Evolutionary conservation across 2,329 filamentous ascomycete species (phyloP), one percentile per base, ranked within the genome.

Genomic region (Penicillium sp.): DNA sequence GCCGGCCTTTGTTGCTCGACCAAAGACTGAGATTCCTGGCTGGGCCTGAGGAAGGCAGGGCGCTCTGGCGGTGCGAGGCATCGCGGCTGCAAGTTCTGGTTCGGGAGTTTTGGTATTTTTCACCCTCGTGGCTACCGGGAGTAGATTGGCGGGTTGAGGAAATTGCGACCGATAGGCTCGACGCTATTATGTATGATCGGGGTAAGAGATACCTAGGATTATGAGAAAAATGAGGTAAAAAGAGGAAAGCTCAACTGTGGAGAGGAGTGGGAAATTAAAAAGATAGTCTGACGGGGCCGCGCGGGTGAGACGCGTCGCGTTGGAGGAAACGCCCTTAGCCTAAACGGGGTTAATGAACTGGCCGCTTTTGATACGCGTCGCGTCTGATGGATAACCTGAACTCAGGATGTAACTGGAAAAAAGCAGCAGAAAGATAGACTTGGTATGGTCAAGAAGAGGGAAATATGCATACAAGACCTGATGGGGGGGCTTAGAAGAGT

Each of bases 11-110:
- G 73, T 75, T 53, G 78, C 66, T 60, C 71, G 74, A 54, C 76
- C 69, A 59, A 80, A 80, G 53, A 67, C 68, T 59, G 74, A 72
- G 43, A 80, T 76, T 64, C 71, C 79, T 71, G 62, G 60, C 58
- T 74, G 73, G 18, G 55, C 61, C 51, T 64, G 62, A 44, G 69
- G 66, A 62, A 72, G 68, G 68, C 63, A 55, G 63, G 63, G 56
- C 56, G 61, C 59, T 52, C 60, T 58, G 43, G 70, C 58, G 50
- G 66, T 59, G 61, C 68, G 69, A 62, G 64, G 66, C 67, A 72
- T 73, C 58, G 66, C 58, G 51, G 28, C 52, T 64, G 52, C 56
- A 56, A 56, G 52, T 65, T 52, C 9, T 18, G 9, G 13, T 11
- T 33, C 10, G 31, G 13, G 5, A 11, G 34, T 37, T 65, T 64